Evolutionary conservation across 495 filamentous ascomycete genomes (phyloP).

Genomic region (Schizothecium vesticola): DNA sequence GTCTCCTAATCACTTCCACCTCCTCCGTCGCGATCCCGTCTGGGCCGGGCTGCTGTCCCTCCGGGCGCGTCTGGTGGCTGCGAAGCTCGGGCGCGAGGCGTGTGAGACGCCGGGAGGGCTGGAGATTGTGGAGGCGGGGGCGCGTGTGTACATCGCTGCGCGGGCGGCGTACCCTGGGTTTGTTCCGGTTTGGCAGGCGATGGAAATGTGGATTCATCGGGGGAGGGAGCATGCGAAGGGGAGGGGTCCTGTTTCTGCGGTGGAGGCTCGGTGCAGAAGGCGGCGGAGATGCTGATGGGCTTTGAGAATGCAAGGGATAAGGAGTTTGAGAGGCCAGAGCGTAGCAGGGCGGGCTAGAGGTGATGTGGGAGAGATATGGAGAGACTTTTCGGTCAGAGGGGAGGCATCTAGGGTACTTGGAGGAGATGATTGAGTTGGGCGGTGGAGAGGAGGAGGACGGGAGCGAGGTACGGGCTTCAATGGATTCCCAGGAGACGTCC

Average conservation of each 20-base stretch:
- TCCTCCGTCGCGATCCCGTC: conserved; percentile 24
- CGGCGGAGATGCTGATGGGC: neutral
- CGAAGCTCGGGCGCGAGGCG: conserved; percentile 16
- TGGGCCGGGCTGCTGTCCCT: conserved; percentile 25
- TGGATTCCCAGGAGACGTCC: neutral
- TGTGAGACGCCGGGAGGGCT: neutral
- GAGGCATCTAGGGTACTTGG: neutral
- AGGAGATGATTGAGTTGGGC: neutral
- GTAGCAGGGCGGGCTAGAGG: neutral
- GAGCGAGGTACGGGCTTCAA: too few species aligned
- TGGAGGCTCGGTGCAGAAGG: neutral
- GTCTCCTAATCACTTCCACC: conserved; percentile 6
- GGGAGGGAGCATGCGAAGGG: neutral
- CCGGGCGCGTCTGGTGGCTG: conserved; percentile 22
- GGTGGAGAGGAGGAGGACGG: neutral
- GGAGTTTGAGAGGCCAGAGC: neutral
- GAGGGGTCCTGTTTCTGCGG: neutral
- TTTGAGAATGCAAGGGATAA: neutral
- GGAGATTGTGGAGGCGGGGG: neutral
- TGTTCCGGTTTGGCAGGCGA: neutral
- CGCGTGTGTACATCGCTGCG: neutral
- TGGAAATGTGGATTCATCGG: neutral
- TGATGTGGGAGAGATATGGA: neutral
- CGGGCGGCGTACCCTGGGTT: too few species aligned
- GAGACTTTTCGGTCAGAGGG: neutral